Conservation (phyloP, 2,329 filamentous ascomycete species). For the Corynespora cassiicola region DNA sequence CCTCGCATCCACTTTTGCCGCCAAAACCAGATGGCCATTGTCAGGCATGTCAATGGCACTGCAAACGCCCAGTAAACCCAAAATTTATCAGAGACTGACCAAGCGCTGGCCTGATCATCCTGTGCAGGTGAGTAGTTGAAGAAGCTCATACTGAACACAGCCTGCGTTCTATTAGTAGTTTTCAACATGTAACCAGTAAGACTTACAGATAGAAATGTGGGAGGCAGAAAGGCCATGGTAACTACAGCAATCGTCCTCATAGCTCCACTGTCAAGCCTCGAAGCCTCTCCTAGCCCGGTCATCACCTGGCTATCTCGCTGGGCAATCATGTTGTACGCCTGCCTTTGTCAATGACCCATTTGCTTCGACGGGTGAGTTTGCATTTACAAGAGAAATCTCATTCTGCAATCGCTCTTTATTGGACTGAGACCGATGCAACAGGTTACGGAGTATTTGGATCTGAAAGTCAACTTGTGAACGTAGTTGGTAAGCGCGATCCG, state of each 20-base stretch:
- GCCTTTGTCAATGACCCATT: neutral
- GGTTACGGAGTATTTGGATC: slow-evolving; percentile 14
- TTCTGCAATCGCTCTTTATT: slow-evolving; percentile 25
- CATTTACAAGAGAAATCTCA: slow-evolving; percentile 21
- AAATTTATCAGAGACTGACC: slow-evolving; percentile 22
- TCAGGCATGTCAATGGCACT: slow-evolving; percentile 21
- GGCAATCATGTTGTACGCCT: slow-evolving; percentile 25
- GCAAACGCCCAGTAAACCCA: slow-evolving; percentile 27
- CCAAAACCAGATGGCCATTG: slow-evolving; percentile 16
- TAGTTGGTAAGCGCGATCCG: neutral
- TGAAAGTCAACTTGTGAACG: slow-evolving; percentile 12
- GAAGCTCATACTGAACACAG: slow-evolving; percentile 30
- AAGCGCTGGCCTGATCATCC: slow-evolving; percentile 3
- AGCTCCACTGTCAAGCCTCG: slow-evolving; percentile 17
- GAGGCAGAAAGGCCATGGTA: slow-evolving; percentile 26
- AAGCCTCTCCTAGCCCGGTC: slow-evolving; percentile 19
- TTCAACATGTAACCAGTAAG: neutral
- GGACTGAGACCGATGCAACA: slow-evolving; percentile 15
- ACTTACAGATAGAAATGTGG: slow-evolving; percentile 25
- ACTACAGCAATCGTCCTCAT: slow-evolving; percentile 25
- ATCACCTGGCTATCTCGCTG: slow-evolving; percentile 23
- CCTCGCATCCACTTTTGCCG: too few species aligned
- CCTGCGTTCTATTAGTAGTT: slow-evolving; percentile 12
- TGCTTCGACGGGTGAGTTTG: neutral
- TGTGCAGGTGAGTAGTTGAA: slow-evolving; percentile 19